Conservation (phyloP, 2,329 filamentous ascomycete species). For the Talaromyces amestolkiae region DNA sequence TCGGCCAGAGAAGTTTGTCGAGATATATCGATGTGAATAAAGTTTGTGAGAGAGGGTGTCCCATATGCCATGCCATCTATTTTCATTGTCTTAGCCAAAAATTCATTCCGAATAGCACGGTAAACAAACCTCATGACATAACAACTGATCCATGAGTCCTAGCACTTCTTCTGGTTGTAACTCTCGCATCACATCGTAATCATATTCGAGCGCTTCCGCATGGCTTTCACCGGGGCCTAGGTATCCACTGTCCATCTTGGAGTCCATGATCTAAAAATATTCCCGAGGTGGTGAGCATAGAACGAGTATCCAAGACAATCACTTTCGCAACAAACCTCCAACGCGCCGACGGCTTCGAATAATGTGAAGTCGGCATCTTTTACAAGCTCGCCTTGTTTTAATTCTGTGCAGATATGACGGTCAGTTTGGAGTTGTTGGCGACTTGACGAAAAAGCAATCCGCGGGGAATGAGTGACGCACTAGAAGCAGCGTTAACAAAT, state of each 20-base stretch:
- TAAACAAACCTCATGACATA: slow-evolving; percentile 73
- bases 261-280: slow-evolving; percentile 81
- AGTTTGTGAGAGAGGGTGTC: slow-evolving; percentile 93
- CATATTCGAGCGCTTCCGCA: slow-evolving; percentile 66
- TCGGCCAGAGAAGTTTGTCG: slow-evolving; percentile 73
- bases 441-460: slow-evolving; percentile 10
- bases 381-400: slow-evolving; percentile 76
- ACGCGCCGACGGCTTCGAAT: slow-evolving; percentile 83
- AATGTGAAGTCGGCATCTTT: slow-evolving; percentile 94
- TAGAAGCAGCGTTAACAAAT: slow-evolving; percentile 53
- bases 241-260: slow-evolving; percentile 97
- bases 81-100: slow-evolving; percentile 5
- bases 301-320: neutral
- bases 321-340: slow-evolving; percentile 50
- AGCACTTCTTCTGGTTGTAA: slow-evolving; percentile 76
- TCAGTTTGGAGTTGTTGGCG: slow-evolving; percentile 2
- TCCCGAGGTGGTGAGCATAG: slow-evolving; percentile 1
- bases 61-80: slow-evolving; percentile 93
- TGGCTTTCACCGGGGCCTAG: slow-evolving; percentile 66
- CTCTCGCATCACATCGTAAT: slow-evolving; percentile 69
- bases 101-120: neutral
- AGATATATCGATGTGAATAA: slow-evolving; percentile 90
- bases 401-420: slow-evolving; percentile 49
- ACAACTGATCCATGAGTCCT: slow-evolving; percentile 89
- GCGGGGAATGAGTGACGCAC: slow-evolving; percentile 35